Conservation (phyloP, 2,329 filamentous ascomycete genomes). For the Chaetomium sp. region DNA sequence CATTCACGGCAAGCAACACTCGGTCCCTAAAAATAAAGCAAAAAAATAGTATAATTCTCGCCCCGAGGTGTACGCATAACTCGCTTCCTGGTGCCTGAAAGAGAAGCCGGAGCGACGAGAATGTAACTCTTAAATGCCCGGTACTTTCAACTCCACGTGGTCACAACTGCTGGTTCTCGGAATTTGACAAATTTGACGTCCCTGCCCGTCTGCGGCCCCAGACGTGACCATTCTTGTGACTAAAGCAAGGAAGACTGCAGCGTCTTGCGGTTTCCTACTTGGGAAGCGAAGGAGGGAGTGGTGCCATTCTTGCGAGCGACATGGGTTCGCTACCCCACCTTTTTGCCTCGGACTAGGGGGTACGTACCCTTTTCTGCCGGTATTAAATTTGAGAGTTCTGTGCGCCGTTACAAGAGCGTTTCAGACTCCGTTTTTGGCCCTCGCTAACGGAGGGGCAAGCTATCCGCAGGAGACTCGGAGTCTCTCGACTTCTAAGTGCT, state of each 20-base stretch:
- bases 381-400: no score
- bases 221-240: background rate
- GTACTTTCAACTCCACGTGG: background rate
- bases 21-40: background rate
- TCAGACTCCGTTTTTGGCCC: no score
- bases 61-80: background rate
- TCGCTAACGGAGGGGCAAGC: no score
- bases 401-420: no score
- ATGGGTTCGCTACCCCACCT: no score
- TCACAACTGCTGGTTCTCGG: background rate
- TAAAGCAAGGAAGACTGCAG: background rate
- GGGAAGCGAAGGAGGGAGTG: no score
- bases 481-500: no score
- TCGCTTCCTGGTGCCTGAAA: background rate
- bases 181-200: background rate
- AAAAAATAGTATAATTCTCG: background rate
- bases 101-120: background rate
- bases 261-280: no score
- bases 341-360: no score
- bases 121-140: background rate
- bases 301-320: no score
- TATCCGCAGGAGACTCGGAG: no score
- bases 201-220: background rate
- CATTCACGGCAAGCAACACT: background rate
- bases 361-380: no score